Base-by-base conservation (phyloP, 345 rosid genomes). In the Clarkia xantiana region DNA sequence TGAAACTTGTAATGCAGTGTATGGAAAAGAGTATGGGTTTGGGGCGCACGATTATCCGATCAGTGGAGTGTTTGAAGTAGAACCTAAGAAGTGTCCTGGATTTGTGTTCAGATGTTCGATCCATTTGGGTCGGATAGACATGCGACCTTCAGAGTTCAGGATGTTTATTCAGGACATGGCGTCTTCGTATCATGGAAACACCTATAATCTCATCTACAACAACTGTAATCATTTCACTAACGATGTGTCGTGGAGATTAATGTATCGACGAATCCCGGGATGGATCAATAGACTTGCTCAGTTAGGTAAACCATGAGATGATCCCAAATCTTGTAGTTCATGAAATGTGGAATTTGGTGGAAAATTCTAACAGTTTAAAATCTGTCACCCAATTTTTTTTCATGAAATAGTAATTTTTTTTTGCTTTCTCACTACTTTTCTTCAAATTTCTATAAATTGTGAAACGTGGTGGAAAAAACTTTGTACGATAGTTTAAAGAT, bases 1-100 rank as follows among this genome's bases (percentile, higher is more conserved):
- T 3, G 5, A 29, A 29, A 29, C 36, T 42, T 42, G 7, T 42
- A 1, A 16, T 42, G 18, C 56, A 64, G 68, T 64, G 42, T 59
- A 64, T 59, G 68, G 68, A 10, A 54, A 53, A 18, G 68, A 64
- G 54, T 64, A 64, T 49, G 68, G 63, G 14, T 64, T 64, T 53
- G 68, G 68, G 20, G 68, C 68, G 16, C 68, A 64, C 40, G 68
- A 64, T 49, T 64, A 47, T 47, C 52, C 68, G 11, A 54, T 63
- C 46, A 58, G 50, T 18, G 50, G 50, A 18, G 50, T 46, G 50
- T 46, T 46, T 46, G 68, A 64, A 49, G 68, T 64, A 23, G 68
- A 64, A 49, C 68, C 68, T 14, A 57, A 56, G 51, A 62, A 53
- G 14, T 64, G 68, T 40, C 68, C 64, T 3, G 68, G 68, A 47